Evolutionary conservation across 495 filamentous ascomycete species (phyloP).

Genomic region (Aspergillus haitiensis): DNA sequence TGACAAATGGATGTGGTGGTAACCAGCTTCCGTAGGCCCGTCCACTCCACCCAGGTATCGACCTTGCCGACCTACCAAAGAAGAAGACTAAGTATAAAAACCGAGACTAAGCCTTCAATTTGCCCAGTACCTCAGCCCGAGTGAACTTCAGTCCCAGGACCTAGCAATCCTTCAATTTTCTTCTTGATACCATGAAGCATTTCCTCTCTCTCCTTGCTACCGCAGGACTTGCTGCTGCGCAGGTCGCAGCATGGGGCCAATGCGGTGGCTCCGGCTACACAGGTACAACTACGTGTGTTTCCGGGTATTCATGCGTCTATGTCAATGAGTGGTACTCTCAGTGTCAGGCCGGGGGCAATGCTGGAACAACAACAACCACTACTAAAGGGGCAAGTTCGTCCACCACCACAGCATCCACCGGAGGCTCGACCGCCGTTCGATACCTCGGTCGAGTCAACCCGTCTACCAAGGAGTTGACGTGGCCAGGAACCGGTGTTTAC

Average conservation of each 20-base stretch:
- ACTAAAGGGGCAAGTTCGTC: background rate
- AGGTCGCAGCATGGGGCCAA: constrained; percentile 1
- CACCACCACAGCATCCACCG: background rate
- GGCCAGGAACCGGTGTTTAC: background rate
- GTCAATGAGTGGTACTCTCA: constrained; percentile 1
- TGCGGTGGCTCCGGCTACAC: constrained; percentile 5
- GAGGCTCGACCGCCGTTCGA: background rate
- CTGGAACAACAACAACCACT: background rate
- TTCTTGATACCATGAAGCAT: background rate
- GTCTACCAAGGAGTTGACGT: background rate
- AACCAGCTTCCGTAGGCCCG: too few species aligned
- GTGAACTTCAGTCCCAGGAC: too few species aligned
- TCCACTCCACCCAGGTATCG: too few species aligned
- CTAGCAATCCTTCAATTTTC: background rate
- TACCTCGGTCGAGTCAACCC: constrained; percentile 9
- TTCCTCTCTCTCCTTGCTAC: background rate
- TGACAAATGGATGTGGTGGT: too few species aligned
- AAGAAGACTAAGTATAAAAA: too few species aligned
- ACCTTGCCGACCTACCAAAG: too few species aligned
- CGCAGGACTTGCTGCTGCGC: background rate
- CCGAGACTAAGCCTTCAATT: too few species aligned
- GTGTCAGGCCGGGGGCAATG: background rate
- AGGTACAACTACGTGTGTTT: background rate
- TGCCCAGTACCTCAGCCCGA: too few species aligned
- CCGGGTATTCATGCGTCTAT: background rate